phyloP scores from a whole-genome alignment of 75 land plant genomes.

The Picea sitchensis region DNA sequence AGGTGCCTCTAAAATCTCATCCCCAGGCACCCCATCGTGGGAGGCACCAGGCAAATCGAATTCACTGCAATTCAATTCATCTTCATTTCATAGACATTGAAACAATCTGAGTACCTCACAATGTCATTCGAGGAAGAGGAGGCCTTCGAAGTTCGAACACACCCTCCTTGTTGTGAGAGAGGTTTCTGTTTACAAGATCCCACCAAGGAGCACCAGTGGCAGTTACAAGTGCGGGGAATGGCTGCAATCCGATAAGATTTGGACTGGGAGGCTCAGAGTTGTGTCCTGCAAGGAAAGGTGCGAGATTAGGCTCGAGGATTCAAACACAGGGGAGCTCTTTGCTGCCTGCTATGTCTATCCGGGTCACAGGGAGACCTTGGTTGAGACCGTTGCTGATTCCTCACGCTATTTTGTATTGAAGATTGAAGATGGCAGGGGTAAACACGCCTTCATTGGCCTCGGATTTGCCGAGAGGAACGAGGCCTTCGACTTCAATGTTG shows the following conservation, averaged over 20 bases:
- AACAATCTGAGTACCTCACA: slow-evolving; percentile 9
- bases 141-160: slow-evolving; percentile 49
- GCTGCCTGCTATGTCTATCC: slow-evolving; percentile 89
- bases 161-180: slow-evolving; percentile 95
- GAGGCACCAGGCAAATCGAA: neutral
- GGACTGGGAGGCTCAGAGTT: slow-evolving; percentile 92
- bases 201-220: slow-evolving; percentile 86
- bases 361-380: slow-evolving; percentile 75
- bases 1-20: neutral
- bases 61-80: neutral
- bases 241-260: slow-evolving; percentile 99
- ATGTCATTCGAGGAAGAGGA: slow-evolving; percentile 88
- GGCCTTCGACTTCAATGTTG: slow-evolving; percentile 99
- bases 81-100: neutral
- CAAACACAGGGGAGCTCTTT: slow-evolving; percentile 90
- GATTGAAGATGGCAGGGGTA: slow-evolving; percentile 94
- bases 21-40: neutral
- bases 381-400: slow-evolving; percentile 90
- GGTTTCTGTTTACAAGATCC: slow-evolving; percentile 94
- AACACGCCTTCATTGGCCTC: slow-evolving; percentile 94
- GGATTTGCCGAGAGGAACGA: slow-evolving; percentile 95
- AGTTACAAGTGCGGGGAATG: slow-evolving; percentile 99
- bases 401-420: slow-evolving; percentile 94
- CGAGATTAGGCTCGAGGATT: slow-evolving; percentile 96
- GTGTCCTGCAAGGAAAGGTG: slow-evolving; percentile 82